Evolutionary conservation across 108 stramenopile species (phyloP).

Genomic region (Bacterosira constricta): DNA sequence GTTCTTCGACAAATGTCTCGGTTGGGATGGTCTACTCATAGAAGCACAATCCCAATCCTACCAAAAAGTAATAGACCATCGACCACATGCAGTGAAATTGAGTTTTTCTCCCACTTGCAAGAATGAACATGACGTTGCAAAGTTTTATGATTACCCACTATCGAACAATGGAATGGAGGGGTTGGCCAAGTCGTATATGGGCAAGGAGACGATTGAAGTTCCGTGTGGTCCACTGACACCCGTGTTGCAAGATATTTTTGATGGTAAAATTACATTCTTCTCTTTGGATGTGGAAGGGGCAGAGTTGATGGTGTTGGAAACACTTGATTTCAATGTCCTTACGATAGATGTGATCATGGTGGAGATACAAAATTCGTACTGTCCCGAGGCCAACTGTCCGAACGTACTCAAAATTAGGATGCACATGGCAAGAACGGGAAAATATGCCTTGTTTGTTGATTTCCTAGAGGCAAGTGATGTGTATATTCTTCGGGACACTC

Average conservation of each 20-base stretch:
- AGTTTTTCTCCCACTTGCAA: slow-evolving; percentile 58
- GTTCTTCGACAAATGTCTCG: slow-evolving; percentile 51
- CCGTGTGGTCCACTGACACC: slow-evolving; percentile 59
- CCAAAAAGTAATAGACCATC: slow-evolving; percentile 29
- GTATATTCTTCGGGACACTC: slow-evolving; percentile 9
- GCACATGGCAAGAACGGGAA: slow-evolving; percentile 21
- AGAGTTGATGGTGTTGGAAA: slow-evolving; percentile 54
- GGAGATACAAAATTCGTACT: slow-evolving; percentile 54
- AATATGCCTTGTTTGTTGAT: slow-evolving; percentile 28
- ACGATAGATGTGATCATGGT: slow-evolving; percentile 62
- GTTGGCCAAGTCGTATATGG: slow-evolving; percentile 29
- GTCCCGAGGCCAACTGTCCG: slow-evolving; percentile 20
- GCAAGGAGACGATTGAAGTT: slow-evolving; percentile 37
- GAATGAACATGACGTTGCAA: slow-evolving; percentile 5
- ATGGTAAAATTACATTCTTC: slow-evolving; percentile 46
- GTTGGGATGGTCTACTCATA: slow-evolving; percentile 48
- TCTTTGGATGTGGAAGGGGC: slow-evolving; percentile 77
- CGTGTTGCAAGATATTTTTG: slow-evolving; percentile 50
- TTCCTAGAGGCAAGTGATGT: slow-evolving; percentile 39
- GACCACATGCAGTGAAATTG: slow-evolving; percentile 54
- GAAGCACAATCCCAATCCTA: slow-evolving; percentile 37
- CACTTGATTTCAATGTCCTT: slow-evolving; percentile 56
- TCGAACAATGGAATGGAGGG: slow-evolving; percentile 55
- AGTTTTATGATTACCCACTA: slow-evolving; percentile 42
- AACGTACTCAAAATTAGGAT: slow-evolving; percentile 5